Conservation (phyloP, 2,329 filamentous ascomycete species). For the Celoporthe dispersa region DNA sequence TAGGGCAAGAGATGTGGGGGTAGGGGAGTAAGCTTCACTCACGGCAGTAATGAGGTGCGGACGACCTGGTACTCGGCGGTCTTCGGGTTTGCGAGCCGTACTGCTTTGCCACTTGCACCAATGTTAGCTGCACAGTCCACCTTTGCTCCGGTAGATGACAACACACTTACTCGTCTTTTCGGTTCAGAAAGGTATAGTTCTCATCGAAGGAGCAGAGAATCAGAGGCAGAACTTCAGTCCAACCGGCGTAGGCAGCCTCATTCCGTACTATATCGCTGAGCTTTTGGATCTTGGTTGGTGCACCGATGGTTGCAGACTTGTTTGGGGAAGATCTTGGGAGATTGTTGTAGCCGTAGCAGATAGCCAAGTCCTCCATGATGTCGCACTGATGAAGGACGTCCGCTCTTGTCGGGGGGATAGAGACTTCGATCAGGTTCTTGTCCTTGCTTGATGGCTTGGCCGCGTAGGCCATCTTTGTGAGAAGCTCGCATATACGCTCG, state of each 20-base stretch:
- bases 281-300: conserved; percentile 91
- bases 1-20: neutral
- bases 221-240: conserved; percentile 94
- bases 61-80: conserved; percentile 93
- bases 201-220: conserved; percentile 98
- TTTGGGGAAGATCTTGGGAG: conserved; percentile 86
- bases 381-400: conserved; percentile 97
- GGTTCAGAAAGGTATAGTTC: conserved; percentile 95
- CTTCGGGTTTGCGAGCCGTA: conserved; percentile 90
- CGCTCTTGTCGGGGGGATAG: conserved; percentile 85
- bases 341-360: conserved; percentile 97
- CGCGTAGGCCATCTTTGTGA: conserved; percentile 88
- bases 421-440: conserved; percentile 75
- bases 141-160: neutral
- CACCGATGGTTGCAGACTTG: conserved; percentile 83
- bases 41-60: conserved; percentile 68
- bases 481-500: conserved; percentile 74
- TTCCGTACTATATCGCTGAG: conserved; percentile 86
- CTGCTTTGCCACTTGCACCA: conserved; percentile 62
- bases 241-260: conserved; percentile 91
- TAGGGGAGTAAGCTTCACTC: neutral
- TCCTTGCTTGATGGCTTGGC: conserved; percentile 74
- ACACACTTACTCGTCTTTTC: conserved; percentile 67
- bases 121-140: neutral
- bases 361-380: conserved; percentile 97